Percentiles rank a stretch among this genome's conserved stretches.
These are phyloP conservation scores for Hypoxylon sp. DNA, from an alignment of 2,329 filamentous ascomycete genomes.

Conservation along the genomic window DNA sequence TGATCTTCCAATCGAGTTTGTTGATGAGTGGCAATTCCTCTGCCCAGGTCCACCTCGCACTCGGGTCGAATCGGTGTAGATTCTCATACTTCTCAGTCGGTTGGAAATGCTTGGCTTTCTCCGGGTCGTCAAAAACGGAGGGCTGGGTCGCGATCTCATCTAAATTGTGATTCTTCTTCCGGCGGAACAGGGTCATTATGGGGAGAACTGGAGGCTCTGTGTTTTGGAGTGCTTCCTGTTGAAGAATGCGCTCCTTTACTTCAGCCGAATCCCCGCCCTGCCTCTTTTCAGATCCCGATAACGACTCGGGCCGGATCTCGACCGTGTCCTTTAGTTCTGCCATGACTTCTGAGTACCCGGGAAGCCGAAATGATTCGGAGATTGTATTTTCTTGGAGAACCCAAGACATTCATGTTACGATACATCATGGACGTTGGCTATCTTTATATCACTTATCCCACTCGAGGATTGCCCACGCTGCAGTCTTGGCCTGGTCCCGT, in stretches of 20 bases:
- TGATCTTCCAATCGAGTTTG: slow-evolving; percentile 67
- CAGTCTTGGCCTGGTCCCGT: slow-evolving; percentile 34
- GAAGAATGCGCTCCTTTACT: slow-evolving; percentile 32
- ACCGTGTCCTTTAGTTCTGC: slow-evolving; percentile 32
- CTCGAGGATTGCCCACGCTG: slow-evolving; percentile 4
- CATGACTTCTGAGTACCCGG: slow-evolving; percentile 19
- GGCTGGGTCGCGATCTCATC: slow-evolving; percentile 59
- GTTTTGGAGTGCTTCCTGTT: slow-evolving; percentile 44
- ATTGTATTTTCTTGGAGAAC: neutral
- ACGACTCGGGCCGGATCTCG: slow-evolving; percentile 33
- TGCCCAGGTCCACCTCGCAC: slow-evolving; percentile 53
- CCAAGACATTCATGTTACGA: neutral
- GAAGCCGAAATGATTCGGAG: neutral
- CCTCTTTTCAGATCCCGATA: slow-evolving; percentile 33
- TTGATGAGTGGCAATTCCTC: slow-evolving; percentile 50
- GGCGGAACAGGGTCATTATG: slow-evolving; percentile 47
- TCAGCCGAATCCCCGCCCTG: slow-evolving; percentile 21
- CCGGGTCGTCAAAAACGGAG: slow-evolving; percentile 61
- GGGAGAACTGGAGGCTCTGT: slow-evolving; percentile 47
- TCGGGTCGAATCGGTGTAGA: slow-evolving; percentile 52
- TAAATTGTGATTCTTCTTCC: slow-evolving; percentile 38
- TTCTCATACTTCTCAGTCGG: slow-evolving; percentile 53
- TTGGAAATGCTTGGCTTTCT: slow-evolving; percentile 58
- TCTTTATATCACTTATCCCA: slow-evolving; percentile 22
- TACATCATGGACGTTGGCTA: slow-evolving; percentile 1